These are phyloP conservation scores for Candida khao-thaluensis DNA, from an alignment of 805 yeast species.

Conservation along the genomic window DNA sequence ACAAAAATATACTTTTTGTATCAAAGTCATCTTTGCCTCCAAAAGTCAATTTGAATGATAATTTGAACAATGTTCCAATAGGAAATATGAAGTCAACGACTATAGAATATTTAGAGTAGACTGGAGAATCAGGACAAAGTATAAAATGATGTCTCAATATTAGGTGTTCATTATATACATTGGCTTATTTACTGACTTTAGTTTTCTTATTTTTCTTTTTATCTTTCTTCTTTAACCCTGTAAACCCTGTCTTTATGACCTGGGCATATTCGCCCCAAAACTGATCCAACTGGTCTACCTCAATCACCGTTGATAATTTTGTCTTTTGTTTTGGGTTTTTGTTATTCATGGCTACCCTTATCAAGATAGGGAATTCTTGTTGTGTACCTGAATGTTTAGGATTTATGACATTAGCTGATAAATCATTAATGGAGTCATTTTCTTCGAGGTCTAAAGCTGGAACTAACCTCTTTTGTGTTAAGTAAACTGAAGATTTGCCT, in stretches of 20 bases:
- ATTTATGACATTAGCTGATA: conserved; percentile 31
- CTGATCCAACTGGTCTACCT: conserved; percentile 54
- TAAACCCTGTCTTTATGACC: conserved; percentile 66
- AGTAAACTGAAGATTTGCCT: conserved; percentile 53
- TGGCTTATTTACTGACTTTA: conserved; percentile 27
- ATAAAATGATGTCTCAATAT: no score
- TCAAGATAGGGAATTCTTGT: conserved; percentile 56
- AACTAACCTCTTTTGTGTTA: conserved; percentile 56
- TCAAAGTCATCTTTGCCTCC: no score
- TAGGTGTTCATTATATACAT: no score
- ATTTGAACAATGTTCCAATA: no score
- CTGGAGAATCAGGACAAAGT: no score
- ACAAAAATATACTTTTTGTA: no score
- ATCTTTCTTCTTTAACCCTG: conserved; percentile 78
- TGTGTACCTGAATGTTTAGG: conserved; percentile 17
- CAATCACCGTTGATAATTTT: conserved; percentile 75
- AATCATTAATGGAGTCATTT: conserved; percentile 21
- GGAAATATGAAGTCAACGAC: no score
- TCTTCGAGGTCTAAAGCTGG: conserved; percentile 26
- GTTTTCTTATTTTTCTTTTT: conserved; percentile 68
- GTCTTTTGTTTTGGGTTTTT: conserved; percentile 44
- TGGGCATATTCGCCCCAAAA: conserved; percentile 80
- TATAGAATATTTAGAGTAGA: no score
- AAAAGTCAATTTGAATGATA: no score
- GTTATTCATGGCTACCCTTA: conserved; percentile 64